phyloP scores from a whole-genome alignment of 139 green algal species.

The Coccomyxa sp. region DNA sequence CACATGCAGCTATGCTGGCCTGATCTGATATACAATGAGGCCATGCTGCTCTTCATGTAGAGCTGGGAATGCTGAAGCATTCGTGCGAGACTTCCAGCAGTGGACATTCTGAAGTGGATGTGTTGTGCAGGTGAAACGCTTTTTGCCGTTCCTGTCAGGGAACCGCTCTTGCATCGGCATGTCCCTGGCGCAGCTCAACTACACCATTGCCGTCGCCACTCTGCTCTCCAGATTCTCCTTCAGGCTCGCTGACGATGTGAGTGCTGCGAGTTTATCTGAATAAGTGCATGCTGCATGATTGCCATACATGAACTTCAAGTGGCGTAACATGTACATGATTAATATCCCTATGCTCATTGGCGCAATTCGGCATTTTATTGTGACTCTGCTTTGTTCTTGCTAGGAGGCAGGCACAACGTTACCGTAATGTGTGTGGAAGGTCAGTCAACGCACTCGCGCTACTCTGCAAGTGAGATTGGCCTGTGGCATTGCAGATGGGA shows the following conservation, averaged over 20 bases:
- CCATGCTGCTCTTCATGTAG: no score
- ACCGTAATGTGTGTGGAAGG: neutral
- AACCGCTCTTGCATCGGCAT: neutral
- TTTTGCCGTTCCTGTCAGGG: slow-evolving; percentile 2
- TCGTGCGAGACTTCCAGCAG: no score
- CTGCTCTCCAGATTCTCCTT: slow-evolving; percentile 10
- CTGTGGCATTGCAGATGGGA: slow-evolving; percentile 2
- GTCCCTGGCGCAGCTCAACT: slow-evolving; percentile 3
- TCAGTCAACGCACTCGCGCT: neutral
- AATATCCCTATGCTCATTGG: neutral
- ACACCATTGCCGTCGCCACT: neutral
- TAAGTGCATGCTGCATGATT: neutral
- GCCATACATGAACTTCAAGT: neutral
- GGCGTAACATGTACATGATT: neutral
- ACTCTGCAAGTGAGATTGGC: neutral
- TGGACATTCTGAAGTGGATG: no score
- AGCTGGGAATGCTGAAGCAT: no score
- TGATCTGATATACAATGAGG: no score
- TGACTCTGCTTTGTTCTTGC: neutral
- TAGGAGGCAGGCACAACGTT: neutral
- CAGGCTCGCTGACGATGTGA: slow-evolving; percentile 6
- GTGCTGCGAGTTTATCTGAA: neutral
- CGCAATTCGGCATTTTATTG: neutral
- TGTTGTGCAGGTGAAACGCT: slow-evolving; percentile 1
- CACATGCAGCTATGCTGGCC: no score